Conservation (phyloP, 768 basidiomycete genomes). For the Podaxis sp. region DNA sequence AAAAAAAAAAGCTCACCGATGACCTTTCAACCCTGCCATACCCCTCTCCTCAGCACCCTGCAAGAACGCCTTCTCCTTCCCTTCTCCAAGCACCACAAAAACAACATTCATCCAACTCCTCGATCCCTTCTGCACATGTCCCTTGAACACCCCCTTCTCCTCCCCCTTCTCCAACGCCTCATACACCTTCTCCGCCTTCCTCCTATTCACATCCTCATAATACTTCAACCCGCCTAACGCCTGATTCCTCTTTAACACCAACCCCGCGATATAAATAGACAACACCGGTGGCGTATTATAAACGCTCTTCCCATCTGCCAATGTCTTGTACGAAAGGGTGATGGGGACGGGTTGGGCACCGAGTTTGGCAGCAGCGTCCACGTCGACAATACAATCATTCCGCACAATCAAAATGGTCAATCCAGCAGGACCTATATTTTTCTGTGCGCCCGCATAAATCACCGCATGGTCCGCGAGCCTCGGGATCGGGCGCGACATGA, state of each 20-base stretch:
- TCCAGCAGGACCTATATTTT: conserved; percentile 95
- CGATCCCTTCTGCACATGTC: conserved; percentile 71
- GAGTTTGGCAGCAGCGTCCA: conserved; percentile 72
- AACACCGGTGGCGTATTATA: conserved; percentile 95
- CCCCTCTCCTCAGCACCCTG: conserved; percentile 76
- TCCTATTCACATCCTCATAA: conserved; percentile 63
- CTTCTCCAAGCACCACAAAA: conserved; percentile 77
- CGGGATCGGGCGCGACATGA: conserved; percentile 93
- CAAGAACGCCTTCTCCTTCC: conserved; percentile 71
- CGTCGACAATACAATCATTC: conserved; percentile 91
- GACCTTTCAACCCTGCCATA: conserved; percentile 89
- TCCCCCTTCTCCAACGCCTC: conserved; percentile 68
- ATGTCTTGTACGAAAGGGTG: conserved; percentile 79
- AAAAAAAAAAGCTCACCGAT: conserved; percentile 60
- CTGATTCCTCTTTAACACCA: conserved; percentile 76
- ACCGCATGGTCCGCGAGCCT: conserved; percentile 87
- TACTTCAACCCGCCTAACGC: conserved; percentile 64
- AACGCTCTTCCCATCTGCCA: conserved; percentile 73
- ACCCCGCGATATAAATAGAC: conserved; percentile 84
- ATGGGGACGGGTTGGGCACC: conserved; percentile 78
- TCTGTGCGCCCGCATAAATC: conserved; percentile 96
- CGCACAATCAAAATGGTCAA: conserved; percentile 91
- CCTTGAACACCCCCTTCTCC: conserved; percentile 62
- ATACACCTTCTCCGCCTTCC: conserved; percentile 82
- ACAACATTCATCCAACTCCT: conserved; percentile 97